Base-by-base conservation (phyloP, 208 protist genomes). In the Crithidia bombi region DNA sequence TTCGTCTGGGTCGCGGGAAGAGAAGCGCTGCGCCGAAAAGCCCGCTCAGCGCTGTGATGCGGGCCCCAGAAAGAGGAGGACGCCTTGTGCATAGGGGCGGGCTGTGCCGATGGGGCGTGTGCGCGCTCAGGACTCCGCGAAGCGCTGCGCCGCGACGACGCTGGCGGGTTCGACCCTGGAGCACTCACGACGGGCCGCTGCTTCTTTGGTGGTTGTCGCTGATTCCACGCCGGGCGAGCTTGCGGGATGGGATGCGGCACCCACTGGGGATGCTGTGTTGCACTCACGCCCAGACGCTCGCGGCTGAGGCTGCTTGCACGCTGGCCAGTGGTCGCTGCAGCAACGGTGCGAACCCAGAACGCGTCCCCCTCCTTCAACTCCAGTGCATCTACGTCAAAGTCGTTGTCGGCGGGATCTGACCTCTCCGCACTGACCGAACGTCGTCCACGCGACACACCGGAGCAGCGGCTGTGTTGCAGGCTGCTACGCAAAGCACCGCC, bases 211-310 rank as follows among this genome's bases (percentile, higher is more conserved):
- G 87, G 87, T 19, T 72, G 66, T 17, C 73, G 81, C 69, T 85
- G 83, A 57, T 92, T 92, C 87, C 87, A 92, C 39, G 78, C 81
- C 38, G 87, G 87, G 3, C 83, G 83, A 10, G 70, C 15, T 44
- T 35, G 57, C 12, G 66, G 38, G 33, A 78, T 50, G 1, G 58
- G 56, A 41, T 56, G 59, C 7, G 79, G 79, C 14, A 68, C 58
- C 63, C 81, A 82, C 44, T 66, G 55, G 23, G 71, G 78, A 44
- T 81, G 79, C 15, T 36, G 36, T 19, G 38, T 59, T 11, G 65
- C 32, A 36, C 28, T 36, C 59, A 68, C 21, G 28, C 36, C 32
- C 1, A 21, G 36, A 2, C 50, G 50, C 35, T 64, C 57, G 52
- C 51, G 41, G 54, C 70, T 65, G 44, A 49, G 32, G 54, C 54